These are phyloP conservation scores for Fusarium floridanum DNA, from an alignment of 2,329 filamentous ascomycete genomes.

Conservation along the genomic window DNA sequence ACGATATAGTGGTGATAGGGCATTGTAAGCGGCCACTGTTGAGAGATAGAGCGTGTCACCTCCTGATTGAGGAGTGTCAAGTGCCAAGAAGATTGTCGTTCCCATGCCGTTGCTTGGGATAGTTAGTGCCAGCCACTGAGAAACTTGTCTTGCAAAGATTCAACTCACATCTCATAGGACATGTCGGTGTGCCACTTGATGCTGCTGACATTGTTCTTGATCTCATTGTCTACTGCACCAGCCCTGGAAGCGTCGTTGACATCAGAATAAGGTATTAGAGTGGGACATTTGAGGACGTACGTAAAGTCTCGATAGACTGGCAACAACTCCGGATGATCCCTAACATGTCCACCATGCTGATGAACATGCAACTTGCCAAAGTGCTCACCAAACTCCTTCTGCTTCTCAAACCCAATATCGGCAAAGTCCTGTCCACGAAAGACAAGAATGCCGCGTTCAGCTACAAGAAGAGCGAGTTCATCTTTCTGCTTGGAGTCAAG, in stretches of 20 bases:
- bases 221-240: slow-evolving; percentile 21
- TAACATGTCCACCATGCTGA: slow-evolving; percentile 26
- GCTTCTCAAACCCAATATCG: slow-evolving; percentile 9
- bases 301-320: slow-evolving; percentile 19
- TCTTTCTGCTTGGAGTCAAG: slow-evolving; percentile 4
- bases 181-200: slow-evolving; percentile 15
- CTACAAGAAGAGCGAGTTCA: slow-evolving; percentile 11
- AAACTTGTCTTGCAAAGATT: not conserved
- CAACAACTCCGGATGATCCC: slow-evolving; percentile 6
- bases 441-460: slow-evolving; percentile 8
- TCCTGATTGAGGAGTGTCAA: not conserved
- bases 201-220: slow-evolving; percentile 19
- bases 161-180: slow-evolving; percentile 4
- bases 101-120: not conserved
- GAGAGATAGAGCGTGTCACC: slow-evolving; percentile 7
- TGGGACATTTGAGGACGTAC: not conserved
- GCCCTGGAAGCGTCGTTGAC: not conserved
- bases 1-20: not conserved
- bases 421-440: slow-evolving; percentile 16
- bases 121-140: not conserved
- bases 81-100: not conserved
- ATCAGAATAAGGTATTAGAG: not conserved
- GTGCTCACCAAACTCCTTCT: slow-evolving; percentile 11
- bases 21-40: not conserved
- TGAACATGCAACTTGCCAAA: slow-evolving; percentile 17